These are phyloP conservation scores for Aspergillus pseudoterreus DNA, from an alignment of 2,329 filamentous ascomycete species.

Conservation along the genomic window DNA sequence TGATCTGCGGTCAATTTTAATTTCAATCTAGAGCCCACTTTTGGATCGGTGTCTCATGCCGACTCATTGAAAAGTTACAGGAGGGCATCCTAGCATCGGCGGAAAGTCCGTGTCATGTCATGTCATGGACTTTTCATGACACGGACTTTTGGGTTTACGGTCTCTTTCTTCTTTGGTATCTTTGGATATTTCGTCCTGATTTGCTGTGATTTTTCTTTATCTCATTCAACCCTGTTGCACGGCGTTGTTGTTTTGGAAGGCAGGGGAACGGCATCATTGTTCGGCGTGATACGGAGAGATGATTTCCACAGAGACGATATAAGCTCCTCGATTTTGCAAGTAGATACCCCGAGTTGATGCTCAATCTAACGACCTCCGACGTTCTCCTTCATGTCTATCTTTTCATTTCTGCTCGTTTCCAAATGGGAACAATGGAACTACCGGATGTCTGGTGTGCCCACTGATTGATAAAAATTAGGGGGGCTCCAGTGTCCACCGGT, in stretches of 20 bases:
- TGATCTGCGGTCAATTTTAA: conserved; percentile 7
- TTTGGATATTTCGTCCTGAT: conserved; percentile 5
- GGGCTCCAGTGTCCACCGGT: not conserved
- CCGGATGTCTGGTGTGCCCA: not conserved
- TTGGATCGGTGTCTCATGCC: conserved; percentile 17
- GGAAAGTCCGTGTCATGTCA: conserved; percentile 20
- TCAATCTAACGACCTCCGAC: conserved; percentile 40
- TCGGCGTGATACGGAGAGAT: conserved; percentile 40
- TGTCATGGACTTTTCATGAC: conserved; percentile 16
- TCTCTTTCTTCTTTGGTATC: conserved; percentile 5
- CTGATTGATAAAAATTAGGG: conserved; percentile 1
- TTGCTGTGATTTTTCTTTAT: conserved; percentile 13
- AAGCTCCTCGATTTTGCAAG: conserved; percentile 47
- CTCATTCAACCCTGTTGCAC: conserved; percentile 17
- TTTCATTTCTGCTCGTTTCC: not conserved
- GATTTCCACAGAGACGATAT: conserved; percentile 31
- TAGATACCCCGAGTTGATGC: conserved; percentile 51
- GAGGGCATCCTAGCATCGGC: conserved; percentile 29
- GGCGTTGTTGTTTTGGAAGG: conserved; percentile 35
- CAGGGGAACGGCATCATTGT: conserved; percentile 38
- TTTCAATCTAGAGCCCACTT: conserved; percentile 15
- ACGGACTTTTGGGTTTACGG: conserved; percentile 14
- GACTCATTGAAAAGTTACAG: conserved; percentile 18
- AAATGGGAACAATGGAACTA: not conserved
- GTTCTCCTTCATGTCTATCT: not conserved